A percentile compares a stretch with the other conserved stretches of the same genome.
Evolutionary conservation across 352 stramenopile genomes (phyloP).

Genomic region (Phytophthora sp.): DNA sequence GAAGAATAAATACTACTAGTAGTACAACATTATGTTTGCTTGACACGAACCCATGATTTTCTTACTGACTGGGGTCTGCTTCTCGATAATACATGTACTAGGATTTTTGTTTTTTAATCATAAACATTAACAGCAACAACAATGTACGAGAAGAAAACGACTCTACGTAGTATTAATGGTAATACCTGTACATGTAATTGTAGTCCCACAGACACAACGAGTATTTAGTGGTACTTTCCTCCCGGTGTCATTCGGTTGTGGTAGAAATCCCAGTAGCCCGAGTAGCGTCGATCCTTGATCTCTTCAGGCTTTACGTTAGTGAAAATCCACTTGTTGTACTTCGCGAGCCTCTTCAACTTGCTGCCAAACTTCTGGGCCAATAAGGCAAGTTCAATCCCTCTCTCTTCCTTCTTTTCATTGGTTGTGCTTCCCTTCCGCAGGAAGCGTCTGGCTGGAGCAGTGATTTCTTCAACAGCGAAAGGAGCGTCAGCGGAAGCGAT

Average conservation of each 20-base stretch:
- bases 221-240: neutral
- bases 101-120: too few species aligned
- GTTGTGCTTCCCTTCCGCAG: neutral
- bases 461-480: too few species aligned
- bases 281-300: constrained; percentile 5
- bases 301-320: constrained; percentile 2
- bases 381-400: neutral
- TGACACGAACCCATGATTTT: too few species aligned
- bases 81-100: too few species aligned
- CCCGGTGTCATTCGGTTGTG: constrained; percentile 7
- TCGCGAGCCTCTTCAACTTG: constrained; percentile 10
- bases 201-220: neutral
- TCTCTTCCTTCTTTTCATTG: constrained; percentile 1
- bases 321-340: constrained; percentile 24
- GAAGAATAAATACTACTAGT: too few species aligned
- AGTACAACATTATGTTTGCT: too few species aligned
- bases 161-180: too few species aligned
- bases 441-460: neutral
- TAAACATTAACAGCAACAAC: too few species aligned
- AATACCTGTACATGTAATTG: too few species aligned
- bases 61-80: too few species aligned
- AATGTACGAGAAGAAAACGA: too few species aligned
- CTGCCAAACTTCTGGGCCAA: neutral
- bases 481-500: neutral
- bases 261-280: constrained; percentile 20